Evolutionary conservation across 805 yeast genomes (phyloP).

Genomic region (Wickerhamiella brachini): DNA sequence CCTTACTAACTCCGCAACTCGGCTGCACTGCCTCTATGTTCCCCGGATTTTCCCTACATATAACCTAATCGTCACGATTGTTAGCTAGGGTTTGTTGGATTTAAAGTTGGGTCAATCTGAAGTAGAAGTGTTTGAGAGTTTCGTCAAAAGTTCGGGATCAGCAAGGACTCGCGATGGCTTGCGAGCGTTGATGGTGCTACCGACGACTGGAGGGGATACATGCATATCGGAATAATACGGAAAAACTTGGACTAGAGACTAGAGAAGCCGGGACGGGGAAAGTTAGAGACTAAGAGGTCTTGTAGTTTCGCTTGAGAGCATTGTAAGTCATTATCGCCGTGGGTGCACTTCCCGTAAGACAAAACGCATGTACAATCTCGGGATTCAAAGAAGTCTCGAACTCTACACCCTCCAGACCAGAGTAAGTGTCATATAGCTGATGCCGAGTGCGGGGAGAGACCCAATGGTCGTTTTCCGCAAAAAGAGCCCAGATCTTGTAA

Average conservation of each 20-base stretch:
- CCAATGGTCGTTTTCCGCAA: slow-evolving; percentile 56
- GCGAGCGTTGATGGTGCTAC: too few relatives aligned
- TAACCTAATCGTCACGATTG: not conserved
- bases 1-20: not conserved
- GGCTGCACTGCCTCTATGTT: not conserved
- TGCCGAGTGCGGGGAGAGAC: slow-evolving; percentile 39
- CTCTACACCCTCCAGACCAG: not conserved
- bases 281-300: not conserved
- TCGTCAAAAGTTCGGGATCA: too few relatives aligned
- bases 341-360: not conserved
- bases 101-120: too few relatives aligned
- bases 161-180: too few relatives aligned
- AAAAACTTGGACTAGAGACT: too few relatives aligned
- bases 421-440: slow-evolving; percentile 23
- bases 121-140: too few relatives aligned
- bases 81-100: not conserved
- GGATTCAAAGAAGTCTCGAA: not conserved
- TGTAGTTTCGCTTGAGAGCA: not conserved
- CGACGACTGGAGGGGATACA: too few relatives aligned
- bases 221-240: too few relatives aligned
- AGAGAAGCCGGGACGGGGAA: too few relatives aligned
- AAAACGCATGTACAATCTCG: not conserved
- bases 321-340: not conserved
- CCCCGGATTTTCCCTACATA: not conserved
- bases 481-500: slow-evolving; percentile 38